These are phyloP conservation scores for Polymyxa betae DNA, from an alignment of 208 protist species.

Conservation along the genomic window DNA sequence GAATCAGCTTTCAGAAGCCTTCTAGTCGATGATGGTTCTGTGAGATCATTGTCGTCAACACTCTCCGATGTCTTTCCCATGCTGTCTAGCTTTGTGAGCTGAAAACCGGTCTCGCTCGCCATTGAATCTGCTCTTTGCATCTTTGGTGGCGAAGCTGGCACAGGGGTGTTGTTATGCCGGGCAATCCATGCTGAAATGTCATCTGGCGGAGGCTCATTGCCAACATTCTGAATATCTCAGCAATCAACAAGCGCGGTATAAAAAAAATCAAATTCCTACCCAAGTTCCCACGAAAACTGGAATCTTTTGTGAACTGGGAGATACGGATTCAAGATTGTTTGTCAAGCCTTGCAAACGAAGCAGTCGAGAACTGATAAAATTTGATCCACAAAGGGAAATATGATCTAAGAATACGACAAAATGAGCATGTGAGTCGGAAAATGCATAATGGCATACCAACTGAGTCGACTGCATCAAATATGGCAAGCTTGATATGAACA, in stretches of 20 bases:
- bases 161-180: neutral
- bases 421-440: neutral
- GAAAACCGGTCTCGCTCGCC: too few relatives aligned
- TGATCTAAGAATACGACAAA: neutral
- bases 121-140: too few relatives aligned
- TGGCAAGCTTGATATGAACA: conserved; percentile 42
- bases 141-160: too few relatives aligned
- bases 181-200: conserved; percentile 7
- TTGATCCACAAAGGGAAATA: neutral
- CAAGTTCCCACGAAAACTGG: conserved; percentile 28
- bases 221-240: conserved; percentile 24
- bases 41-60: too few relatives aligned
- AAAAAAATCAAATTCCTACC: neutral
- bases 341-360: neutral
- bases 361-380: neutral
- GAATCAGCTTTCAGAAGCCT: neutral
- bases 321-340: neutral
- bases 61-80: too few relatives aligned
- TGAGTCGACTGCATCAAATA: neutral
- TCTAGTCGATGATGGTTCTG: too few relatives aligned
- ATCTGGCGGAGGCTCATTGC: conserved; percentile 31
- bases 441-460: neutral
- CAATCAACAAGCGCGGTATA: neutral
- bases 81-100: too few relatives aligned
- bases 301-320: neutral